Evolutionary conservation across 805 yeast genomes (phyloP).

Genomic region (Ogataea glucozyma): DNA sequence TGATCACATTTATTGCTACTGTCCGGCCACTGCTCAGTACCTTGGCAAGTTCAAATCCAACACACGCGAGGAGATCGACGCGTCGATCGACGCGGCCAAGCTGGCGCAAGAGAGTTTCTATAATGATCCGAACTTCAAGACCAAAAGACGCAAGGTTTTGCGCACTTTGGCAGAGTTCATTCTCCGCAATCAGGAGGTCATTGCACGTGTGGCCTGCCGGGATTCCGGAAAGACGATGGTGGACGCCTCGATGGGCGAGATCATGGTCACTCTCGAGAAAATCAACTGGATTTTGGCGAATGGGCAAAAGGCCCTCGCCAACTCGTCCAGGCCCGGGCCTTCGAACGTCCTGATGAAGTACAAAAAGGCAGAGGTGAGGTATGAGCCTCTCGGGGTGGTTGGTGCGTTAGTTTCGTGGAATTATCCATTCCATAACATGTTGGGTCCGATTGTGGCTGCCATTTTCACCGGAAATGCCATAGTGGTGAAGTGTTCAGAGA

Average conservation of each 20-base stretch:
- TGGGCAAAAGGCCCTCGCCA: constrained; percentile 71
- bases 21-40: constrained; percentile 95
- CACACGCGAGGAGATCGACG: constrained; percentile 70
- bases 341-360: constrained; percentile 81
- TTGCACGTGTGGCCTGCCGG: constrained; percentile 91
- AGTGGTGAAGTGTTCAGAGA: constrained; percentile 91
- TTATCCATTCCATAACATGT: constrained; percentile 90
- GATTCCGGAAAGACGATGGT: constrained; percentile 96
- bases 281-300: constrained; percentile 84
- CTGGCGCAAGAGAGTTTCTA: constrained; percentile 56
- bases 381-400: constrained; percentile 89
- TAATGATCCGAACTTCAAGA: constrained; percentile 50
- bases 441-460: constrained; percentile 91
- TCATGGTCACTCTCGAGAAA: constrained; percentile 92
- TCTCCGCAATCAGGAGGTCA: constrained; percentile 76
- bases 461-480: constrained; percentile 90
- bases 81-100: constrained; percentile 51
- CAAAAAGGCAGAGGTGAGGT: constrained; percentile 90
- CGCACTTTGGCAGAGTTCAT: constrained; percentile 71
- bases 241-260: constrained; percentile 96
- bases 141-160: constrained; percentile 68
- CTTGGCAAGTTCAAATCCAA: constrained; percentile 72
- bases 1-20: constrained; percentile 71
- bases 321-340: constrained; percentile 84
- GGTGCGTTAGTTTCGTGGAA: constrained; percentile 96